A percentile compares a stretch with the other conserved stretches of the same genome.
Evolutionary conservation across 2,329 filamentous ascomycete species (phyloP).

Genomic region (Botrytis sinoallii): DNA sequence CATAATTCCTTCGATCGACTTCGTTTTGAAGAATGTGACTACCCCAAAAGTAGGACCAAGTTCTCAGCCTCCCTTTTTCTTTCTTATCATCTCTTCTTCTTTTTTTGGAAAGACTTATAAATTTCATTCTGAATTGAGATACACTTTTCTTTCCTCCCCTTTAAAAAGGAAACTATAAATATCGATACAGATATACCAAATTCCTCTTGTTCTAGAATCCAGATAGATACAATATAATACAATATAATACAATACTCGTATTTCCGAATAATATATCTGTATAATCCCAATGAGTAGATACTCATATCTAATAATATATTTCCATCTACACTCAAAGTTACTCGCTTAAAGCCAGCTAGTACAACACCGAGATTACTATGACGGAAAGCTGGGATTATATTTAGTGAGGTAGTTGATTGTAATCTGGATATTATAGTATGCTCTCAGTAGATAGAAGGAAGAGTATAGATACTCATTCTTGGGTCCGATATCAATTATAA

Average conservation of each 20-base stretch:
- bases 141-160: not conserved
- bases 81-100: not conserved
- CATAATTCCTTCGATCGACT: not conserved
- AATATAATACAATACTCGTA: not conserved
- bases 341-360: not conserved
- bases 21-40: not conserved
- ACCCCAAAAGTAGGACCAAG: fast-evolving
- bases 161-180: not conserved
- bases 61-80: no score
- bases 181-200: not conserved
- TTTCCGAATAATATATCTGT: not conserved
- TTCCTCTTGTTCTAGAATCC: not conserved
- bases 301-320: not conserved
- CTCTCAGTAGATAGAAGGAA: not conserved
- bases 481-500: not conserved
- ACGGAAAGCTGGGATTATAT: not conserved
- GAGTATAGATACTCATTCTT: not conserved
- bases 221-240: not conserved
- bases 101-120: not conserved
- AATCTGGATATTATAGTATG: not conserved
- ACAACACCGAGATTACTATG: not conserved
- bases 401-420: fast-evolving
- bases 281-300: not conserved
- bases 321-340: not conserved
- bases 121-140: not conserved